Base-by-base conservation (phyloP, 2,329 filamentous ascomycete genomes). In the Phoma herbarum region DNA sequence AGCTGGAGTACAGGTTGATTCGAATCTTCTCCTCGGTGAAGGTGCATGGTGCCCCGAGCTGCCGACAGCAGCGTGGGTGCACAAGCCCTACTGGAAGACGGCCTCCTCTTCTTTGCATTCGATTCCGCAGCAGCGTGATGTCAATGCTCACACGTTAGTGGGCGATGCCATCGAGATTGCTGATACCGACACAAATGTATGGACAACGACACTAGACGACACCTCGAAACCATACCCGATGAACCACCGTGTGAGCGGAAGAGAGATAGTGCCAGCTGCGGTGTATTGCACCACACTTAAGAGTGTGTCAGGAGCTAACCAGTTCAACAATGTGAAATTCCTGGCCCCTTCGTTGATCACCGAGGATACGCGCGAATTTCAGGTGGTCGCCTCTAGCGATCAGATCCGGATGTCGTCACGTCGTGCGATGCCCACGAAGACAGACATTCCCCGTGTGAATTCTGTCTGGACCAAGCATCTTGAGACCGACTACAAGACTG, bases 241-340 rank as follows among this genome's bases (percentile, higher is more conserved):
- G 2, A 72, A 54, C 18, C 79, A 81, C 62, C 78, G 74, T 6
- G 64, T 82, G 1, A 69, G 76, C 44, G 79, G 77, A 8, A 78
- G 77, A 2, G 78, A 81, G 57, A 81, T 81, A 35, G 69, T 81
- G 7, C 80, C 80, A 2, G 79, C 78, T 2, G 79, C 77, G 2
- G 74, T 75, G 2, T 68, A 78, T 23, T 65, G 80, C 44, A 81
- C 81, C 60, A 81, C 76, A 1, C 79, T 80, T 47, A 48, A 73
- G 11, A 63, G 75, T 18, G 78, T 73, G 0, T 77, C 75, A 3
- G 63, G 69, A 4, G 70, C 63, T 7, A 57, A 57, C 1, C 46
- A 63, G 2, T 58, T 81, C 3, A 60, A 65, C 10, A 70, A 79
- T 44, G 64, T 81, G 18, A 65, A 66, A 25, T 63, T 80, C 8